Conservation (phyloP, 2,329 filamentous ascomycete genomes). For the Claviceps sp. region DNA sequence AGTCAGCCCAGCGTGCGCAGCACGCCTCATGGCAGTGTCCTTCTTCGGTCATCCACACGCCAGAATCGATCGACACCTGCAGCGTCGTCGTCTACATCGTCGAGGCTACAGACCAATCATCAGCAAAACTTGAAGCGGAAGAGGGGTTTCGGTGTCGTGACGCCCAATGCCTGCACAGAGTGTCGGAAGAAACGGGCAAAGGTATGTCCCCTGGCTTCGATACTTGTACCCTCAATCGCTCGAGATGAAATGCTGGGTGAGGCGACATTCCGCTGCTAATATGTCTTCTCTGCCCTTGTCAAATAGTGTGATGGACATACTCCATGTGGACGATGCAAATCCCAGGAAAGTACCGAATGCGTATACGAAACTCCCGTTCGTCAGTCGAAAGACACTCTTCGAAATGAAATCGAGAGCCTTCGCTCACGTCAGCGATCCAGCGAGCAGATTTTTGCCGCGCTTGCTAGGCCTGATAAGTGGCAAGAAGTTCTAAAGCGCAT, state of each 20-base stretch:
- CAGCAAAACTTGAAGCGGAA: slow-evolving; percentile 32
- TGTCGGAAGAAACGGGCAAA: slow-evolving; percentile 50
- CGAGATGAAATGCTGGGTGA: not conserved
- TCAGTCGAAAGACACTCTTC: slow-evolving; percentile 49
- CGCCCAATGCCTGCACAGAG: slow-evolving; percentile 47
- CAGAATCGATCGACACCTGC: slow-evolving; percentile 6
- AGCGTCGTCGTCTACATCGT: slow-evolving; percentile 8
- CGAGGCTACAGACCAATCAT: slow-evolving; percentile 15
- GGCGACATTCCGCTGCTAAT: not conserved
- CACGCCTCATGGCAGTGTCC: slow-evolving; percentile 20
- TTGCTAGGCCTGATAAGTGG: slow-evolving; percentile 36
- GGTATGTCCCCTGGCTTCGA: slow-evolving; percentile 20
- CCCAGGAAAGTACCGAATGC: slow-evolving; percentile 42
- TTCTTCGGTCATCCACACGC: slow-evolving; percentile 12
- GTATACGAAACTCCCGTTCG: slow-evolving; percentile 49
- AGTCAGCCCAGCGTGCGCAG: slow-evolving; percentile 19
- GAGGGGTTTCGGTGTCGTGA: slow-evolving; percentile 42
- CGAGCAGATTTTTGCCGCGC: slow-evolving; percentile 41
- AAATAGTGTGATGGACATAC: slow-evolving; percentile 43
- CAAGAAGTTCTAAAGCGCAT: slow-evolving; percentile 41
- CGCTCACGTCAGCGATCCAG: slow-evolving; percentile 40
- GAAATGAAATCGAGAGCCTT: slow-evolving; percentile 44
- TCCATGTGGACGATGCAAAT: slow-evolving; percentile 41
- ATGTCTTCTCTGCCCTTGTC: not conserved
- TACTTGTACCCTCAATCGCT: too few species aligned